Evolutionary conservation across 345 rosid genomes (phyloP).

Genomic region (Cardamine chenopodiifolia): DNA sequence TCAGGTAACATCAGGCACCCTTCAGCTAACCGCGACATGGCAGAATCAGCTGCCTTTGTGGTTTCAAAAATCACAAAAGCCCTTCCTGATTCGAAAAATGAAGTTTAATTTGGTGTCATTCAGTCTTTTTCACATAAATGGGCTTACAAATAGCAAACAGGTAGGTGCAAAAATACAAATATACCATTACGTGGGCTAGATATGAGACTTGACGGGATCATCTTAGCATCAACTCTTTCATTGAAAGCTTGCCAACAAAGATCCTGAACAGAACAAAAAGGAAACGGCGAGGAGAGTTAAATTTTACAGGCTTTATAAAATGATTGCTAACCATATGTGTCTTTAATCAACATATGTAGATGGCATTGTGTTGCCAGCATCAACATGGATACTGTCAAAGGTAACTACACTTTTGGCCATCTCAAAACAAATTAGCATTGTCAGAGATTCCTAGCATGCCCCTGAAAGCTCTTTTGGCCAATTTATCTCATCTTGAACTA

Average conservation of each 20-base stretch:
- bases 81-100: slow-evolving; percentile 48
- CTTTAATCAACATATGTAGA: slow-evolving; percentile 4
- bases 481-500: background rate
- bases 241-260: slow-evolving; percentile 53
- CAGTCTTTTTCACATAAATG: background rate
- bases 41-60: slow-evolving; percentile 53
- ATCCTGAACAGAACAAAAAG: slow-evolving; percentile 45
- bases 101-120: slow-evolving; percentile 7
- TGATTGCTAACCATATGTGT: background rate
- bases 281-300: slow-evolving; percentile 15
- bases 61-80: slow-evolving; percentile 58
- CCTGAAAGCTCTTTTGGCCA: slow-evolving; percentile 12
- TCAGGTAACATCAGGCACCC: slow-evolving; percentile 51
- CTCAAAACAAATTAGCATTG: background rate
- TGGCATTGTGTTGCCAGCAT: slow-evolving; percentile 11
- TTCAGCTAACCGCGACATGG: slow-evolving; percentile 37
- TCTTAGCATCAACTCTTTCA: slow-evolving; percentile 53
- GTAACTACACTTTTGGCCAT: background rate
- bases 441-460: background rate
- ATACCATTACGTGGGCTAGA: slow-evolving; percentile 55
- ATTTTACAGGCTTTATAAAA: slow-evolving; percentile 1
- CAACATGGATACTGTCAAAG: slow-evolving; percentile 8
- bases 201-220: slow-evolving; percentile 45
- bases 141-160: background rate
- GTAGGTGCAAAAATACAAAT: slow-evolving; percentile 17